Evolutionary conservation across 2,329 filamentous ascomycete genomes (phyloP).

Genomic region (Trichophyton verrucosum): DNA sequence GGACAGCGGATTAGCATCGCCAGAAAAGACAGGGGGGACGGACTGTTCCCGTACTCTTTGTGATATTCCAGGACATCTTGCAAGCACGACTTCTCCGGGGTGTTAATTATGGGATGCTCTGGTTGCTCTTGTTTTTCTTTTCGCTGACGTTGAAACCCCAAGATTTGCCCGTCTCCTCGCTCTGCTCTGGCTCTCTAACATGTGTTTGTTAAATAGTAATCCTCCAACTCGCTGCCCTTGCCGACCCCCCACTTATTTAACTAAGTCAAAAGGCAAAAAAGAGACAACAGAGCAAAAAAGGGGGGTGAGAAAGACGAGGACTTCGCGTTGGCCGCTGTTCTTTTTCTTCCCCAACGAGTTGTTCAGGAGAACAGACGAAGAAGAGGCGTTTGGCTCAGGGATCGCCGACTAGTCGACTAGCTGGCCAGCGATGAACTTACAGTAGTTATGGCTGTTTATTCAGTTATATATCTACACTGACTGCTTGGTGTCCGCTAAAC

Average conservation of each 20-base stretch:
- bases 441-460: not conserved
- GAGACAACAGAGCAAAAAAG: not conserved
- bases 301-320: not conserved
- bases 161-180: too few relatives aligned
- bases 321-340: not conserved
- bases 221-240: not conserved
- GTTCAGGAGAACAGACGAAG: not conserved
- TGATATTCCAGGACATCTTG: conserved; percentile 2
- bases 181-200: too few relatives aligned
- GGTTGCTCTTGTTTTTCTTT: not conserved
- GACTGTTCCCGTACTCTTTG: not conserved
- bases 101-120: not conserved
- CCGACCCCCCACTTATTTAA: not conserved
- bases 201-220: not conserved
- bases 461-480: too few relatives aligned
- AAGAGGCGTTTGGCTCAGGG: not conserved
- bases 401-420: not conserved
- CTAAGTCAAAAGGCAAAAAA: not conserved
- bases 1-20: not conserved
- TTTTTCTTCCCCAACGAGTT: not conserved
- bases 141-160: not conserved
- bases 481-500: too few relatives aligned
- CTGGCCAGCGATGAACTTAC: not conserved
- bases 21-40: not conserved
- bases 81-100: not conserved